Conservation (phyloP, 1,284 basidiomycete species). For the Pseudozyma flocculosa region DNA sequence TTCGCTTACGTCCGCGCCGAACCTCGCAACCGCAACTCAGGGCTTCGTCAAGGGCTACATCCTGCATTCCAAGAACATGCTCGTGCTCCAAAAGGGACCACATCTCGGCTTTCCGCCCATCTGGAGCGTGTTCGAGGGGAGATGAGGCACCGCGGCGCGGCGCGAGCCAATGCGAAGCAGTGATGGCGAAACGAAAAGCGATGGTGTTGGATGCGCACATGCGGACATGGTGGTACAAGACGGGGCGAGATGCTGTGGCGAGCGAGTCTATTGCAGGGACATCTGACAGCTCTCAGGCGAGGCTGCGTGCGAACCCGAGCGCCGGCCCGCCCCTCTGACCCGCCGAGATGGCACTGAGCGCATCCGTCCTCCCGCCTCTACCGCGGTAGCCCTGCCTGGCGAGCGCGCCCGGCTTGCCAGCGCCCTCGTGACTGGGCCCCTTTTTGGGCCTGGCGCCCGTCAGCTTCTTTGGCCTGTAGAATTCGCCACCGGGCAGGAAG, state of each 20-base stretch:
- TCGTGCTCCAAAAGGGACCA: slow-evolving; percentile 58
- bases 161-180: too few species aligned
- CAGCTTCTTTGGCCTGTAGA: slow-evolving; percentile 23
- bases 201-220: too few species aligned
- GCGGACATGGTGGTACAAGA: neutral
- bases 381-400: slow-evolving; percentile 21
- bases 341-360: neutral
- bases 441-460: slow-evolving; percentile 10
- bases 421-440: neutral
- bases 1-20: too few species aligned
- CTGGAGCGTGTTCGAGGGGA: slow-evolving; percentile 29
- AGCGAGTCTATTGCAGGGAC: too few species aligned
- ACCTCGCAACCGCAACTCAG: too few species aligned
- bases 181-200: neutral
- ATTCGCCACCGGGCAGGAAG: slow-evolving; percentile 48
- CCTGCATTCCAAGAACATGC: slow-evolving; percentile 55
- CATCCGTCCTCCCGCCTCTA: slow-evolving; percentile 20
- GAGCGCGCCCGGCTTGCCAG: neutral
- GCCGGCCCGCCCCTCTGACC: neutral
- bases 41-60: slow-evolving; percentile 60
- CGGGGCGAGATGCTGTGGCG: too few species aligned
- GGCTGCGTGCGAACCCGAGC: neutral
- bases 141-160: too few species aligned
- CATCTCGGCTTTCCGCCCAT: slow-evolving; percentile 57
- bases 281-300: too few species aligned